Percentiles rank a stretch among this genome's conserved stretches.
Evolutionary conservation across 768 basidiomycete genomes (phyloP).

Genomic region (Dentipellis fragilis): DNA sequence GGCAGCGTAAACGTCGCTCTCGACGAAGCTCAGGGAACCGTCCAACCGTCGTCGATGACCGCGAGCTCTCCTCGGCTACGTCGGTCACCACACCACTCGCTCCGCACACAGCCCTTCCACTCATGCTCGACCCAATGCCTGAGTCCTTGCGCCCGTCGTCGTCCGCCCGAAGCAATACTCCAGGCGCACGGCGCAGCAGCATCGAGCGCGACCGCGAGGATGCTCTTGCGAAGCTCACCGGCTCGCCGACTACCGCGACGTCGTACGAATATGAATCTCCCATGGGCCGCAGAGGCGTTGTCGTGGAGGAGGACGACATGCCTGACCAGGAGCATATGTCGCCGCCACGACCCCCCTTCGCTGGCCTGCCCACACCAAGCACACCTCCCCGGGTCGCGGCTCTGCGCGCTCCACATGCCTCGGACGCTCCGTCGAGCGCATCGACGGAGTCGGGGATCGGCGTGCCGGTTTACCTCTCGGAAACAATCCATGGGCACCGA

Average conservation of each 20-base stretch:
- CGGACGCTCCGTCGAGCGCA: slow-evolving; percentile 39
- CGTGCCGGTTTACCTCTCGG: slow-evolving; percentile 39
- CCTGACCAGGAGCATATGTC: slow-evolving; percentile 20
- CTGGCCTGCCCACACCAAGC: slow-evolving; percentile 30
- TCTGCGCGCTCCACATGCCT: slow-evolving; percentile 35
- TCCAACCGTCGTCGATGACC: slow-evolving; percentile 22
- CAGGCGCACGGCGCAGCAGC: slow-evolving; percentile 9
- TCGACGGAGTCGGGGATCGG: slow-evolving; percentile 37
- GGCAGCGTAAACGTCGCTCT: slow-evolving; percentile 10
- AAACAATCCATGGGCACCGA: slow-evolving; percentile 39
- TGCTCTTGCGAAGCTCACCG: slow-evolving; percentile 11
- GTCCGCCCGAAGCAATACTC: slow-evolving; percentile 8
- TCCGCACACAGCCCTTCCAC: slow-evolving; percentile 5
- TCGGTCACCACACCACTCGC: slow-evolving; percentile 14
- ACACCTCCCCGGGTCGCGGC: slow-evolving; percentile 23
- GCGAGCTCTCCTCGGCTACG: slow-evolving; percentile 17
- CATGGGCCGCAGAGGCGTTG: slow-evolving; percentile 10
- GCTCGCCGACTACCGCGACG: slow-evolving; percentile 1
- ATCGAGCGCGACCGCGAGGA: slow-evolving; percentile 13
- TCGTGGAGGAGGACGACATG: slow-evolving; percentile 13
- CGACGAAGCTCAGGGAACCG: slow-evolving; percentile 9
- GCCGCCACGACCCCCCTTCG: slow-evolving; percentile 27
- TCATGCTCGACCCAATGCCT: slow-evolving; percentile 6
- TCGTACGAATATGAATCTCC: slow-evolving; percentile 10
- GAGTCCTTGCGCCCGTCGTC: slow-evolving; percentile 1